Conservation (phyloP, 169 alveolate genomes). For the Plasmodium yoelii region DNA sequence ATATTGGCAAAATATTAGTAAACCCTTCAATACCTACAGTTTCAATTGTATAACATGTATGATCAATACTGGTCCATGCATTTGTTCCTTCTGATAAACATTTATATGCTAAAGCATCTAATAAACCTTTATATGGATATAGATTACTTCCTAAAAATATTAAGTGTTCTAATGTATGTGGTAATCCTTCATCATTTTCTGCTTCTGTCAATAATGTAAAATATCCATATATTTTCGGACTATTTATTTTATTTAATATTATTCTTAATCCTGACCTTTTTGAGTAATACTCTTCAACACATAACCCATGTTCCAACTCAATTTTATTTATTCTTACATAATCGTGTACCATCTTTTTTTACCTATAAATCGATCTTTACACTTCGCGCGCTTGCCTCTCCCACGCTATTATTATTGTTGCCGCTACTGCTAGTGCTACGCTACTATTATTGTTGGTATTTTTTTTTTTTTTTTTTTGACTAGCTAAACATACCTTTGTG, state of each 20-base stretch:
- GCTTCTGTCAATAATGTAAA: constrained; percentile 85
- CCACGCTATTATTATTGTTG: too few relatives aligned
- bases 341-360: constrained; percentile 1
- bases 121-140: constrained; percentile 88
- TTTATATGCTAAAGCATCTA: constrained; percentile 85
- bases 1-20: constrained; percentile 87
- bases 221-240: constrained; percentile 82
- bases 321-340: constrained; percentile 33
- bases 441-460: too few relatives aligned
- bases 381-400: too few relatives aligned
- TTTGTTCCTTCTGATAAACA: constrained; percentile 91
- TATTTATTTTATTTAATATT: constrained; percentile 43
- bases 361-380: too few relatives aligned
- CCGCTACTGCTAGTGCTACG: too few relatives aligned
- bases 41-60: constrained; percentile 86
- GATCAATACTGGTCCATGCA: constrained; percentile 92
- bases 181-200: constrained; percentile 90
- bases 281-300: constrained; percentile 56
- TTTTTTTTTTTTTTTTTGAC: too few relatives aligned
- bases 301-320: constrained; percentile 33
- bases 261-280: constrained; percentile 45
- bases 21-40: constrained; percentile 91
- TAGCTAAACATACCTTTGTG: too few relatives aligned
- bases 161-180: constrained; percentile 91
- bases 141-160: constrained; percentile 88